These are phyloP conservation scores for Fibroporia radiculosa DNA, from an alignment of 768 basidiomycete species.

Conservation along the genomic window DNA sequence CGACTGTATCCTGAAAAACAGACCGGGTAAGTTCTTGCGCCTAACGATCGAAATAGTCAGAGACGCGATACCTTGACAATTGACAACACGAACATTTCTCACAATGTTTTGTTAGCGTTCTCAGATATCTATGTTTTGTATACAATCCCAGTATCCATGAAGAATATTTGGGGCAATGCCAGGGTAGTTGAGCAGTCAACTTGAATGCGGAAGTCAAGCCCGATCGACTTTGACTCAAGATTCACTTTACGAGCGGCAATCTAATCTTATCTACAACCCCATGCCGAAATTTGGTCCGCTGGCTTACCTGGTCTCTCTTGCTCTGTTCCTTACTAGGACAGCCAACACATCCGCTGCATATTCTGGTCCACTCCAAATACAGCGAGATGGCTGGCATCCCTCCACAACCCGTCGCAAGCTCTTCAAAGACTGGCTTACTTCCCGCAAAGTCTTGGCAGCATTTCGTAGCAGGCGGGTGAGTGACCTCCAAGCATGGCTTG, in stretches of 20 bases:
- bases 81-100: conserved; percentile 33
- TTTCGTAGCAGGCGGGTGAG: conserved; percentile 82
- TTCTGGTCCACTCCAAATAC: not conserved
- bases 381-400: conserved; percentile 15
- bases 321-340: not conserved
- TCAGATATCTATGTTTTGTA: too few species aligned
- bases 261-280: conserved; percentile 2
- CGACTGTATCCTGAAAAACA: conserved; percentile 75
- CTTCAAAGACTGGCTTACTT: conserved; percentile 32
- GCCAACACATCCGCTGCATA: not conserved
- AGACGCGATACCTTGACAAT: conserved; percentile 24
- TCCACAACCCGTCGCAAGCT: conserved; percentile 21
- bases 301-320: not conserved
- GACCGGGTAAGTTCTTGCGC: not conserved
- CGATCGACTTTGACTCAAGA: not conserved
- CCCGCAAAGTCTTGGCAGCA: conserved; percentile 81
- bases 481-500: conserved; percentile 8
- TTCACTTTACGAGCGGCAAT: not conserved
- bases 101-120: too few species aligned
- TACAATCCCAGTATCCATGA: not conserved
- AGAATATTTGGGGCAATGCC: not conserved
- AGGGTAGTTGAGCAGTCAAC: not conserved
- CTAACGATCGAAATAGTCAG: not conserved
- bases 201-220: too few species aligned
- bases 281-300: not conserved